These are phyloP conservation scores for Aurinia saxatilis DNA, from an alignment of 345 rosid species.

Conservation along the genomic window DNA sequence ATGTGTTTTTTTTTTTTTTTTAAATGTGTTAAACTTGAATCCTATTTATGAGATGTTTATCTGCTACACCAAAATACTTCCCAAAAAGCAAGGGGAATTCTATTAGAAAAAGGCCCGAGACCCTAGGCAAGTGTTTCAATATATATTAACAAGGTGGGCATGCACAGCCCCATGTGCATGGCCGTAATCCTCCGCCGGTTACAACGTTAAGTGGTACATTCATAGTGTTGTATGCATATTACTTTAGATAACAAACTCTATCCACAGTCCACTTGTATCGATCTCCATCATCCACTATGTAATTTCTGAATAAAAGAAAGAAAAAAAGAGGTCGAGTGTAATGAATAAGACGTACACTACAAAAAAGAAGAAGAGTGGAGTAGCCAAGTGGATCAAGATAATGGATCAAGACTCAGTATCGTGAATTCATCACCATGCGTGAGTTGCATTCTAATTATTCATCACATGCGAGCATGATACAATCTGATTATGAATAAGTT, in stretches of 20 bases:
- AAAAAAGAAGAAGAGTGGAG: neutral
- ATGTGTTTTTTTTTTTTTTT: no score
- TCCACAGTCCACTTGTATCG: slow-evolving; percentile 2
- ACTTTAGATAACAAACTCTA: neutral
- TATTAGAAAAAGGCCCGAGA: no score
- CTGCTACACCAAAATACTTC: no score
- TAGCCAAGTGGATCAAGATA: slow-evolving; percentile 2
- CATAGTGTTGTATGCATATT: neutral
- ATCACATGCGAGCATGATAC: neutral
- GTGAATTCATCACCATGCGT: no score
- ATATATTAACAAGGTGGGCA: no score
- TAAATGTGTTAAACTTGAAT: no score
- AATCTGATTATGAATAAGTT: no score
- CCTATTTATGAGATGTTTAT: no score
- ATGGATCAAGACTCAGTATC: no score
- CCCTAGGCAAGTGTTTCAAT: no score
- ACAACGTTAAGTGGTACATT: neutral
- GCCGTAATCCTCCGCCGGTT: slow-evolving; percentile 2
- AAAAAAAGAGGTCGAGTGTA: neutral
- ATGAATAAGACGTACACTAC: neutral
- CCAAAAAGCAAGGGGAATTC: no score
- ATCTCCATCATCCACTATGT: neutral
- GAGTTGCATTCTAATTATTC: neutral
- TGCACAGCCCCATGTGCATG: slow-evolving; percentile 24
- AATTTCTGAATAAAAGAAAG: no score